Evolutionary conservation across 495 filamentous ascomycete species (phyloP).

Genomic region (Hapsidospora chrysogenum): DNA sequence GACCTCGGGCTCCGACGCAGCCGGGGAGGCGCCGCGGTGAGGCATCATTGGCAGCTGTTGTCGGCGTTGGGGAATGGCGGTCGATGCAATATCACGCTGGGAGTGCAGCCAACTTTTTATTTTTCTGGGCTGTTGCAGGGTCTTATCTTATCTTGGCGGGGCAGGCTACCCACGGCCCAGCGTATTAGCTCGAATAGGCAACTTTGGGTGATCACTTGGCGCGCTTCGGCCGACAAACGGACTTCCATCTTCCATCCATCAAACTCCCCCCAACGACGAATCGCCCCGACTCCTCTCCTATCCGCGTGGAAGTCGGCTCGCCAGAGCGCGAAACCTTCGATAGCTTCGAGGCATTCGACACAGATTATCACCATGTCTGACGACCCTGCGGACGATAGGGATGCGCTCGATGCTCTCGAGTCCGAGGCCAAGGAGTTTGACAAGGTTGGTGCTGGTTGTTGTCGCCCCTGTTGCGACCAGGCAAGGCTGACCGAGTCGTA

Average conservation of each 20-base stretch:
- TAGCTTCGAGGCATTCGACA: no score
- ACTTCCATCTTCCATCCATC: no score
- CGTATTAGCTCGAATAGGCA: no score
- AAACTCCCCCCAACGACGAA: not conserved
- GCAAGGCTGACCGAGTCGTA: no score
- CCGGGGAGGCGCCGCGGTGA: conserved; percentile 65
- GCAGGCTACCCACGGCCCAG: no score
- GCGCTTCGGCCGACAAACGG: no score
- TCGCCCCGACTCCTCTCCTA: not conserved
- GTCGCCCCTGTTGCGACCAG: no score
- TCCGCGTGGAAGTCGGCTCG: no score
- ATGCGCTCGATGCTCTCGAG: conserved; percentile 72
- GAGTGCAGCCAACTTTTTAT: not conserved
- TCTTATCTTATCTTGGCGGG: conserved; percentile 4
- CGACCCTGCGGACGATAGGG: conserved; percentile 40
- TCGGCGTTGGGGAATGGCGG: not conserved
- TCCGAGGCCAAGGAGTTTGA: conserved; percentile 77
- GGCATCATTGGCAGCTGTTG: conserved; percentile 8
- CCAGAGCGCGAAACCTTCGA: no score
- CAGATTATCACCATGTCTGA: conserved; percentile 6
- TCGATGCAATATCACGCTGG: not conserved
- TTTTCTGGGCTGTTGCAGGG: not conserved
- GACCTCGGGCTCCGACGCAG: conserved; percentile 75
- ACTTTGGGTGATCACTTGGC: no score
- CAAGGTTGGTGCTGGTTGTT: no score